Percentiles rank a stretch among this genome's conserved stretches.
These are phyloP conservation scores for Fusarium euwallaceae DNA, from an alignment of 2,329 filamentous ascomycete genomes.

Conservation along the genomic window DNA sequence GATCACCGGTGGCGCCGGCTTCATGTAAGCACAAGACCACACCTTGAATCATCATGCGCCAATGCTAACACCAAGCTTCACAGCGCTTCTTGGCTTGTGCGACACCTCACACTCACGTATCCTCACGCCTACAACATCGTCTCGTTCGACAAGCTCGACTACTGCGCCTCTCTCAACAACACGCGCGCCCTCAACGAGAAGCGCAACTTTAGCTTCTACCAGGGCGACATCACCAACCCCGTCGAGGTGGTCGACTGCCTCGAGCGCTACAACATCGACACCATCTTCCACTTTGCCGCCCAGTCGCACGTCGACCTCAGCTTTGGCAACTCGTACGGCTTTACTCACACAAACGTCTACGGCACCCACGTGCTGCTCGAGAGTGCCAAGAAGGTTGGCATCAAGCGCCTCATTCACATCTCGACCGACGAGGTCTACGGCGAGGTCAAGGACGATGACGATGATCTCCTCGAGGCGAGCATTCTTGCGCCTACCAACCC, in stretches of 20 bases:
- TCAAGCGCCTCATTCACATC: conserved; percentile 83
- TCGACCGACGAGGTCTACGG: conserved; percentile 90
- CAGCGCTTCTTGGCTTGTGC: conserved; percentile 85
- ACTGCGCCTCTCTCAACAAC: conserved; percentile 85
- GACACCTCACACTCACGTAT: conserved; percentile 82
- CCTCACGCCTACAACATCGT: conserved; percentile 81
- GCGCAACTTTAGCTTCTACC: conserved; percentile 83
- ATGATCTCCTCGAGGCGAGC: conserved; percentile 80
- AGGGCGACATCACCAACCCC: conserved; percentile 82
- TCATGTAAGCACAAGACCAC: conserved; percentile 73
- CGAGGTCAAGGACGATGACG: conserved; percentile 79
- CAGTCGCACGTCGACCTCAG: conserved; percentile 87
- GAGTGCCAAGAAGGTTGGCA: conserved; percentile 77
- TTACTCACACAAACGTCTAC: conserved; percentile 85
- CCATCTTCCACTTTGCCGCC: conserved; percentile 87
- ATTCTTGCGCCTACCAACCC: conserved; percentile 85
- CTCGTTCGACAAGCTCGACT: conserved; percentile 88
- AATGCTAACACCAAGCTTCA: conserved; percentile 29
- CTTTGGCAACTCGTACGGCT: conserved; percentile 85
- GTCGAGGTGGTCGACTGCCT: conserved; percentile 78
- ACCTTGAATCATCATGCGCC: conserved; percentile 12
- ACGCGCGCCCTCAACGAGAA: conserved; percentile 75
- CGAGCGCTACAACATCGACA: conserved; percentile 79
- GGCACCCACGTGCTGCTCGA: conserved; percentile 86
- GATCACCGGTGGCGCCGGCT: conserved; percentile 86